A percentile compares a stretch with the other conserved stretches of the same genome.
phyloP scores from a whole-genome alignment of 768 basidiomycete genomes.

The Rhizopogon roseolus region DNA sequence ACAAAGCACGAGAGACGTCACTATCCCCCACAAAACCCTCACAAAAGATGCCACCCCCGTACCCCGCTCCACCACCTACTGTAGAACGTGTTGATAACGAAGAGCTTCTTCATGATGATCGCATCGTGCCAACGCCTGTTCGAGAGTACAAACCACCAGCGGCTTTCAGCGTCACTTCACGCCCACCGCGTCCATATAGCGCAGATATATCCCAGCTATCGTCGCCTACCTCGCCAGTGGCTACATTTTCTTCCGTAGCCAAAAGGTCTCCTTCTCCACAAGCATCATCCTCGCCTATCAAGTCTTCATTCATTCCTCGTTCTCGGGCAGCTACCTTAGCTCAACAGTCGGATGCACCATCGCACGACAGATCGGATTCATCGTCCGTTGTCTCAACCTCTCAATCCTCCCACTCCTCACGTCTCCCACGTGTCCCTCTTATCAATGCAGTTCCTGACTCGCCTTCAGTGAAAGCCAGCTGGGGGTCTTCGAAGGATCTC shows the following conservation, averaged over 20 bases:
- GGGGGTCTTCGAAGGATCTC: background rate
- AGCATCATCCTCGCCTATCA: conserved; percentile 7
- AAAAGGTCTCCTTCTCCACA: conserved; percentile 2
- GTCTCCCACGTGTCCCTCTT: conserved; percentile 24
- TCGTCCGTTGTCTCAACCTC: conserved; percentile 19
- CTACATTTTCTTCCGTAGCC: background rate
- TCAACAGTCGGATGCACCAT: background rate
- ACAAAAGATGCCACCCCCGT: background rate
- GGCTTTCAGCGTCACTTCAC: conserved; percentile 58
- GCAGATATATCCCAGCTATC: conserved; percentile 8
- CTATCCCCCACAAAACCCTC: conserved; percentile 4
- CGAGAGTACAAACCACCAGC: conserved; percentile 50
- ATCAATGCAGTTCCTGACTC: conserved; percentile 27
- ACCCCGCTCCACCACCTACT: background rate
- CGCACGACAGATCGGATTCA: conserved; percentile 23
- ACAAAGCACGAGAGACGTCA: conserved; percentile 14
- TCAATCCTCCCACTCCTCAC: conserved; percentile 20
- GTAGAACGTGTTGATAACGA: background rate
- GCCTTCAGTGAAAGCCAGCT: conserved; percentile 23
- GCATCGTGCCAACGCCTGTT: conserved; percentile 51
- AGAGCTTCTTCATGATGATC: conserved; percentile 8
- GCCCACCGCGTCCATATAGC: conserved; percentile 40
- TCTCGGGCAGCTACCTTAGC: conserved; percentile 6
- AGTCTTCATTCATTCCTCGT: conserved; percentile 10
- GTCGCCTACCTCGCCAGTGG: conserved; percentile 4